These are phyloP conservation scores for Globisporangium paroecandrum DNA, from an alignment of 352 stramenopile species.

Conservation along the genomic window DNA sequence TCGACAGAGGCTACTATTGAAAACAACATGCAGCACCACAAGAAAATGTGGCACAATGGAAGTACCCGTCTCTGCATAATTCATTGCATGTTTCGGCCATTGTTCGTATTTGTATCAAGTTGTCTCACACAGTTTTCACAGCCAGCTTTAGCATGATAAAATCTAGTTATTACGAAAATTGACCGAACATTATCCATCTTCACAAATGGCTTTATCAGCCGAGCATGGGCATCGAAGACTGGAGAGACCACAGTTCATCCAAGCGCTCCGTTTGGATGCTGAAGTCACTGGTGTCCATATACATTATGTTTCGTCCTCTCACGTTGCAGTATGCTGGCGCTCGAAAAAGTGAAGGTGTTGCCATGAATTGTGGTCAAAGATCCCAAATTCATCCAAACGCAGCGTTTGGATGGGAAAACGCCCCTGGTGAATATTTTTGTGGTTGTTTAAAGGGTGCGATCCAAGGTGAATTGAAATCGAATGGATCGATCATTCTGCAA, in stretches of 20 bases:
- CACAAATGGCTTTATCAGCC: too few relatives aligned
- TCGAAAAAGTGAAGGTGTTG: neutral
- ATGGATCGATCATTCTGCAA: neutral
- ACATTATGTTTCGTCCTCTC: neutral
- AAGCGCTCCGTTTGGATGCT: neutral
- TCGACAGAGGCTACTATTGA: neutral
- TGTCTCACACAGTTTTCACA: neutral
- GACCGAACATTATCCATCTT: neutral
- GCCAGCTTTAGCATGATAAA: too few relatives aligned
- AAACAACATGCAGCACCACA: neutral
- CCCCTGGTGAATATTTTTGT: neutral
- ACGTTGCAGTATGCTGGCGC: neutral
- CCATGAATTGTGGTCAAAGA: neutral
- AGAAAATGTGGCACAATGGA: neutral
- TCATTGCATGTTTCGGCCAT: neutral
- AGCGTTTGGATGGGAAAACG: neutral
- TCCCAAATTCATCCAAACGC: neutral
- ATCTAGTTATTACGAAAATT: too few relatives aligned
- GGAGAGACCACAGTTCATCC: neutral
- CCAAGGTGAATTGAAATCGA: neutral
- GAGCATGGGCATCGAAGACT: neutral
- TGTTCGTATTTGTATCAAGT: neutral
- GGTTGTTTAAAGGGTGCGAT: neutral
- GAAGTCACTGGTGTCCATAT: neutral
- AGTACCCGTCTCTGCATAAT: neutral